A percentile compares a stretch with the other conserved stretches of the same genome.
Conservation (phyloP, 2,329 filamentous ascomycete genomes). For the Cytospora chrysosperma region DNA sequence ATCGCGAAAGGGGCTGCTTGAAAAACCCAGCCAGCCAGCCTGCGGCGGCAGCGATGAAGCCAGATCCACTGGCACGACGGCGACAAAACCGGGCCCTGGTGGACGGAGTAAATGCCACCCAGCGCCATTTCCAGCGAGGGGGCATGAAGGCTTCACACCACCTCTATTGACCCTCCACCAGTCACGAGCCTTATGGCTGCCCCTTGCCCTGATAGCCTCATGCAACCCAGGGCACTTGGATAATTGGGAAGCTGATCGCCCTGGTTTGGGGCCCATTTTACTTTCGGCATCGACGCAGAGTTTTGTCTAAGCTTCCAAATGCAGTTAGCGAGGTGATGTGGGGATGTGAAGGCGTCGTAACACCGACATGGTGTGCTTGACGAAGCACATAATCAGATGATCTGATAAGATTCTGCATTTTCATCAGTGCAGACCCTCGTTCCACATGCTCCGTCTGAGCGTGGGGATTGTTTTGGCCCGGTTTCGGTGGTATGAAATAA, state of each 20-base stretch:
- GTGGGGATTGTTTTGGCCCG: background rate
- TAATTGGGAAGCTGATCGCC: background rate
- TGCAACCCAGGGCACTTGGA: background rate
- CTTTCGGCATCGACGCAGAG: background rate
- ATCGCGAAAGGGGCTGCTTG: constrained; percentile 17
- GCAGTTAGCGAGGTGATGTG: constrained; percentile 11
- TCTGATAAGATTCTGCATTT: constrained; percentile 41
- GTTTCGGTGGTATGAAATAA: background rate
- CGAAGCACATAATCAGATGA: constrained; percentile 43
- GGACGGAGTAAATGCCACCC: background rate
- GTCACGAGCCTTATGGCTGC: background rate
- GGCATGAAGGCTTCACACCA: background rate
- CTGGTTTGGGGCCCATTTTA: background rate
- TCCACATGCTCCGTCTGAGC: background rate
- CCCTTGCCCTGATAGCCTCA: background rate
- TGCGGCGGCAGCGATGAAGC: background rate
- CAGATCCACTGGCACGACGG: constrained; percentile 5
- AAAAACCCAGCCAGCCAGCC: constrained; percentile 1
- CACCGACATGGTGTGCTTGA: constrained; percentile 2
- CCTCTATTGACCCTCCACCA: background rate
- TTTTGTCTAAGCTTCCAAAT: constrained; percentile 9
- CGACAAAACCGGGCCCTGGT: background rate
- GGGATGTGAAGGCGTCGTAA: background rate
- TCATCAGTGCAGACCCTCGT: background rate
- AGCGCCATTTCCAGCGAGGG: background rate